Evolutionary conservation across 345 rosid species (phyloP).

Genomic region (Barbarea vulgaris): DNA sequence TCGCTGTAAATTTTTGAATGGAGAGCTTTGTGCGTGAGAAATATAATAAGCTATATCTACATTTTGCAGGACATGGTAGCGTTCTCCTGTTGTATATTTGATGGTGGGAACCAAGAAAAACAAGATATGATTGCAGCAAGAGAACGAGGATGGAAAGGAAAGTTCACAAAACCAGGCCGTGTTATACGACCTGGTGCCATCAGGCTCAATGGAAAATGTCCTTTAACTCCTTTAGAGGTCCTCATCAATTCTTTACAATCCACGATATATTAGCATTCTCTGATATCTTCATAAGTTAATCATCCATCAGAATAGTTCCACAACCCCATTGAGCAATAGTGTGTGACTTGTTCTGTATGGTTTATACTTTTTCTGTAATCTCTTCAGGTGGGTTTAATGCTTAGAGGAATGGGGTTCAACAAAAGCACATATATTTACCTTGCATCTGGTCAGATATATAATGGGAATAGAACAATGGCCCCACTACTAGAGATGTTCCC

Average conservation of each 20-base stretch:
- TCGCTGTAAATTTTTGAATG: background rate
- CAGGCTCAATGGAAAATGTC: conserved; percentile 96
- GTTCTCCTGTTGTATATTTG: conserved; percentile 98
- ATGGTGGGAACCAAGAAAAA: conserved; percentile 89
- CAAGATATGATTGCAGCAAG: conserved; percentile 90
- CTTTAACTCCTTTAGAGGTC: conserved; percentile 98
- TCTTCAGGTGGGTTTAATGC: conserved; percentile 92
- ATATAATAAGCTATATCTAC: background rate
- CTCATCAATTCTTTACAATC: conserved; percentile 1
- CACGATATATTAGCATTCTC: conserved; percentile 11
- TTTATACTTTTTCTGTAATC: conserved; percentile 25
- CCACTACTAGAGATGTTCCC: conserved; percentile 98
- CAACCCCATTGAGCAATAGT: conserved; percentile 9
- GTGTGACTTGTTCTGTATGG: conserved; percentile 2
- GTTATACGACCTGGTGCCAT: conserved; percentile 96
- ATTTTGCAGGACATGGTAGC: conserved; percentile 96
- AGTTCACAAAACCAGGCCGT: conserved; percentile 97
- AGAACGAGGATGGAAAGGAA: conserved; percentile 98
- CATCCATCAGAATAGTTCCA: conserved; percentile 15
- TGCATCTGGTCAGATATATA: conserved; percentile 96
- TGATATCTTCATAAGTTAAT: conserved; percentile 11
- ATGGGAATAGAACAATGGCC: conserved; percentile 85
- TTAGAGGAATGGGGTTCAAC: conserved; percentile 98
- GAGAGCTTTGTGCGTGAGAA: conserved; percentile 9
- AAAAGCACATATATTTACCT: conserved; percentile 77